A percentile compares a stretch with the other conserved stretches of the same genome.
These are phyloP conservation scores for Silene noctiflora DNA, from an alignment of 179 eudicot species.

Conservation along the genomic window DNA sequence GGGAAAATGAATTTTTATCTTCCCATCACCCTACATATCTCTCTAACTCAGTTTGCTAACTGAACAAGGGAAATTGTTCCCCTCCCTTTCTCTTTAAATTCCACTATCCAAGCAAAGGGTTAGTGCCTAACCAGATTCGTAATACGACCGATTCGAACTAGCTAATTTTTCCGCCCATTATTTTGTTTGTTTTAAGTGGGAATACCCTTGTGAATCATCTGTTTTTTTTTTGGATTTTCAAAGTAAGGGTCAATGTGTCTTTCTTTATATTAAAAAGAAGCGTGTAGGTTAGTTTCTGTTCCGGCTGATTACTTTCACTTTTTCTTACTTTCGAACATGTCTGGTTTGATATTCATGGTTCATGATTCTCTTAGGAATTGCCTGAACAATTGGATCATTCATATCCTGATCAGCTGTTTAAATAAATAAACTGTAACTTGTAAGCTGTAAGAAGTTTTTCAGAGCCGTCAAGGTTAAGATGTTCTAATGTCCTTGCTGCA, in stretches of 20 bases:
- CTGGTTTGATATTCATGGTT: too few relatives aligned
- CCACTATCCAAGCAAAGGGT: not conserved
- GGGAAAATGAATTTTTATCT: not conserved
- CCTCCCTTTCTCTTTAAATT: not conserved
- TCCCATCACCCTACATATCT: not conserved
- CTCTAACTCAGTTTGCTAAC: not conserved
- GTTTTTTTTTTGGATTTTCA: not conserved
- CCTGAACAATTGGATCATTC: too few relatives aligned
- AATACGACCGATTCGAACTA: too few relatives aligned
- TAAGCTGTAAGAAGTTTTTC: not conserved
- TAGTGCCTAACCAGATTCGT: too few relatives aligned
- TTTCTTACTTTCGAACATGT: too few relatives aligned
- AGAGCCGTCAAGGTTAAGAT: slow-evolving; percentile 1
- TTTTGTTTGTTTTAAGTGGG: not conserved
- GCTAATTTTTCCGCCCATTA: not conserved
- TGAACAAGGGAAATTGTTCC: not conserved
- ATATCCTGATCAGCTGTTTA: too few relatives aligned
- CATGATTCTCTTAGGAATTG: too few relatives aligned
- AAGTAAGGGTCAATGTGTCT: not conserved
- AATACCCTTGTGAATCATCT: not conserved
- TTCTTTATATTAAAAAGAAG: not conserved
- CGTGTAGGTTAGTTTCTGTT: too few relatives aligned
- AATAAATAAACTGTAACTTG: not conserved
- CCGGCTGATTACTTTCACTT: too few relatives aligned
- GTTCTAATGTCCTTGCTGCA: slow-evolving; percentile 30